Evolutionary conservation across 352 stramenopile species (phyloP).

Genomic region (Pythium pyrilobum): DNA sequence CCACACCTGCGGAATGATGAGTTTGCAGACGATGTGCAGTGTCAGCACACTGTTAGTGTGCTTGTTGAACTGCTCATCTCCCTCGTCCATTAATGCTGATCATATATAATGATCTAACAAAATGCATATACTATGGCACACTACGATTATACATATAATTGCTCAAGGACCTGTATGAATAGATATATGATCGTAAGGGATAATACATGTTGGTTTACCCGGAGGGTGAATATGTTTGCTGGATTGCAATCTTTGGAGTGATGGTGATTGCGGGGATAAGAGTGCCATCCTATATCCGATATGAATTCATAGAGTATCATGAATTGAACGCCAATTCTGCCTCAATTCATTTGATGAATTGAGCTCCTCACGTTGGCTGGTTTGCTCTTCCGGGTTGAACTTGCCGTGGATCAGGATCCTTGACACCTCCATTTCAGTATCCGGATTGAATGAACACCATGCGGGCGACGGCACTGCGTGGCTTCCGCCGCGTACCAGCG

Average conservation of each 20-base stretch:
- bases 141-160: no score
- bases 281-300: background rate
- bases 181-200: no score
- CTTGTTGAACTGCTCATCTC: no score
- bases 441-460: background rate
- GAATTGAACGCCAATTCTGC: background rate
- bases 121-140: no score
- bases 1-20: no score
- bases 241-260: background rate
- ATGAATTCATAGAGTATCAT: background rate
- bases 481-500: background rate
- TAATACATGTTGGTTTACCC: no score
- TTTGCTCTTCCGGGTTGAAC: conserved; percentile 13
- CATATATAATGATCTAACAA: no score
- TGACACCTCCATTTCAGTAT: background rate
- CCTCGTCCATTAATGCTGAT: no score
- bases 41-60: no score
- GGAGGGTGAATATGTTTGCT: no score
- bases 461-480: background rate
- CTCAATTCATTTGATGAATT: conserved; percentile 11
- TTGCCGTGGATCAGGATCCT: conserved; percentile 4
- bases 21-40: no score
- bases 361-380: background rate
- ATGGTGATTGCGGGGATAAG: background rate
- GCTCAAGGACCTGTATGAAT: no score